phyloP scores from a whole-genome alignment of 352 stramenopile genomes.

The Phytopythium litorale region DNA sequence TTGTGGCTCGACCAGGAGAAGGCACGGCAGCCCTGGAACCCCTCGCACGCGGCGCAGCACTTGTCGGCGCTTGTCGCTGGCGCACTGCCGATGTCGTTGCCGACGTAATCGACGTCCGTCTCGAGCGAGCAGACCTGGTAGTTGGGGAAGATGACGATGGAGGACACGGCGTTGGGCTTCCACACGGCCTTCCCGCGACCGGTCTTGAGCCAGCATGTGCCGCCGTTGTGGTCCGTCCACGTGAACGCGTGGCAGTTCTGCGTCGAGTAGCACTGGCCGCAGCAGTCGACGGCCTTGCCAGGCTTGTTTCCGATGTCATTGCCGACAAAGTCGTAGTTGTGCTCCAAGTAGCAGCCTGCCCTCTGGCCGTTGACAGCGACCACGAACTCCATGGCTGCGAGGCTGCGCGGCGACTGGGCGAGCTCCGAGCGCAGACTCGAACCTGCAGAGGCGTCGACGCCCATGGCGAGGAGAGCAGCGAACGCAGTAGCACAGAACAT shows the following conservation, averaged over 20 bases:
- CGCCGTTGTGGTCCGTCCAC: slow-evolving; percentile 38
- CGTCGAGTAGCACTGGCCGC: too few relatives aligned
- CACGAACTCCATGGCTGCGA: too few relatives aligned
- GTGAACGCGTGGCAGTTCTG: slow-evolving; percentile 6
- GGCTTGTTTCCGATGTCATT: too few relatives aligned
- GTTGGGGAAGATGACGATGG: background rate
- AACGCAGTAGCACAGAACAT: too few relatives aligned
- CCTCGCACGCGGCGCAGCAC: slow-evolving; percentile 16
- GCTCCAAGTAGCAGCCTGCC: too few relatives aligned
- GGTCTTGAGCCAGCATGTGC: slow-evolving; percentile 62
- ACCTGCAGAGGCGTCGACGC: too few relatives aligned
- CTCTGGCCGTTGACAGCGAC: too few relatives aligned
- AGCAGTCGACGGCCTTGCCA: too few relatives aligned
- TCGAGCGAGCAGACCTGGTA: slow-evolving; percentile 5
- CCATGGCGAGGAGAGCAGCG: too few relatives aligned
- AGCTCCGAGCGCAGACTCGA: too few relatives aligned
- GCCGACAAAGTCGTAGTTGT: too few relatives aligned
- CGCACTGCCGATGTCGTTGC: slow-evolving; percentile 18
- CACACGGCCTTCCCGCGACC: slow-evolving; percentile 16
- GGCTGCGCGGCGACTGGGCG: too few relatives aligned
- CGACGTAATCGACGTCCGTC: slow-evolving; percentile 14
- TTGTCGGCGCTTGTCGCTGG: background rate
- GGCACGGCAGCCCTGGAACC: slow-evolving; percentile 24
- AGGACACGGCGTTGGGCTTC: slow-evolving; percentile 8
- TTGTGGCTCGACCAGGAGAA: slow-evolving; percentile 50